Evolutionary conservation across 306 rosid species (phyloP), one percentile per base, ranked within the genome.

Genomic region (Ormosia emarginata): DNA sequence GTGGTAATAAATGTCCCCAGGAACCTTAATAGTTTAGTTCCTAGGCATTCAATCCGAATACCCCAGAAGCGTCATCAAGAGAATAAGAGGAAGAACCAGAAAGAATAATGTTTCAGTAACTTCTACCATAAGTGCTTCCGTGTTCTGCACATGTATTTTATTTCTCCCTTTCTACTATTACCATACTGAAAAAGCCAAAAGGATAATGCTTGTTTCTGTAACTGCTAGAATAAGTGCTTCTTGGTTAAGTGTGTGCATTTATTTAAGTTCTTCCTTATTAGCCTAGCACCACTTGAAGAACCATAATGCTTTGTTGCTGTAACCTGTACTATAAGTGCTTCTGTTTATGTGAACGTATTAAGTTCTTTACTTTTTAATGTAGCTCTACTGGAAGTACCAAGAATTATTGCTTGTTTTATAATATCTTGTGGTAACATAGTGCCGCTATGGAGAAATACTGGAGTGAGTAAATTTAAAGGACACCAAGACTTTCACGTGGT

Each of bases 1-100:
- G 43, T 78, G 85, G 8, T 71, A 80, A 71, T n/a, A 81, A 85
- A 46, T 24, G 24, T 40, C 71, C 77, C 49, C 81, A 47, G 63
- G 9, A 62, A 37, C 15, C 56, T n/a, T 7, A 18, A 57, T 34
- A n/a, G 85, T 83, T 71, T 86, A 85, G 82, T 68, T 83, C 52
- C 32, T 37, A 24, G 30, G 18, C 17, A 67, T 52, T 1, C 29
- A 5, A 55, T 67, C 18, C 2, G 7, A 62, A 61, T 79, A 58
- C 39, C 17, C 56, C 50, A 46, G 55, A 74, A 80, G 71, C 75
- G 63, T 75, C 57, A 50, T 37, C 37, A 55, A 41, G 61, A 81
- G 73, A 64, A 67, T 58, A 59, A 67, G 33, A 32, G 46, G 49
- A 82, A 78, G 47, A 34, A 64, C 39, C 17, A 69, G 8, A 52